A percentile compares a stretch with the other conserved stretches of the same genome.
These are phyloP conservation scores for Seminavis robusta DNA, from an alignment of 108 stramenopile species.

Conservation along the genomic window DNA sequence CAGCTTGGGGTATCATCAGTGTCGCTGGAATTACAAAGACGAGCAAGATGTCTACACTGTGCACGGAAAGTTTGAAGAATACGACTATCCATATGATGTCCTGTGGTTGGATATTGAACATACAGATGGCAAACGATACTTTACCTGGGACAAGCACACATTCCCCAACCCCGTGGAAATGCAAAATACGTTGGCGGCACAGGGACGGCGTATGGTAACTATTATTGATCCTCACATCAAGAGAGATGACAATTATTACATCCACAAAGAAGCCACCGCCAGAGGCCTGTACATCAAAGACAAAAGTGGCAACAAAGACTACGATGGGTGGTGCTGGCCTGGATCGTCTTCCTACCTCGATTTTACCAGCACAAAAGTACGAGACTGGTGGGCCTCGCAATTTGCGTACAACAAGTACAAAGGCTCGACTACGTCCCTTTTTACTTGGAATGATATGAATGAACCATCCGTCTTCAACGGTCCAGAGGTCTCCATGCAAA, in stretches of 20 bases:
- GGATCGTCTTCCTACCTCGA: conserved; percentile 98
- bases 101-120: conserved; percentile 99
- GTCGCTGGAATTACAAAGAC: conserved; percentile 99
- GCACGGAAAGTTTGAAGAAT: conserved; percentile 91
- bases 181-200: conserved; percentile 84
- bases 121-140: conserved; percentile 99
- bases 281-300: conserved; percentile 95
- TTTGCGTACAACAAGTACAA: conserved; percentile 91
- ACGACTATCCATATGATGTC: conserved; percentile 99
- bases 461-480: conserved; percentile 99
- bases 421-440: conserved; percentile 89
- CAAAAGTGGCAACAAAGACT: conserved; percentile 86
- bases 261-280: conserved; percentile 93
- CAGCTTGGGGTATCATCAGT: conserved; percentile 98
- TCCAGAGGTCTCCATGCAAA: conserved; percentile 97
- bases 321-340: conserved; percentile 99
- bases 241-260: conserved; percentile 86
- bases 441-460: conserved; percentile 99
- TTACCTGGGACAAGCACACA: conserved; percentile 94
- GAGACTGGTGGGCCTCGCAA: conserved; percentile 96
- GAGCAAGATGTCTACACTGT: conserved; percentile 93
- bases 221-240: conserved; percentile 99
- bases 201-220: conserved; percentile 98
- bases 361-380: conserved; percentile 91
- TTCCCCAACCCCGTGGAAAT: conserved; percentile 94